Base-by-base conservation (phyloP, 768 basidiomycete genomes). In the Xanthoconium stramineum region DNA sequence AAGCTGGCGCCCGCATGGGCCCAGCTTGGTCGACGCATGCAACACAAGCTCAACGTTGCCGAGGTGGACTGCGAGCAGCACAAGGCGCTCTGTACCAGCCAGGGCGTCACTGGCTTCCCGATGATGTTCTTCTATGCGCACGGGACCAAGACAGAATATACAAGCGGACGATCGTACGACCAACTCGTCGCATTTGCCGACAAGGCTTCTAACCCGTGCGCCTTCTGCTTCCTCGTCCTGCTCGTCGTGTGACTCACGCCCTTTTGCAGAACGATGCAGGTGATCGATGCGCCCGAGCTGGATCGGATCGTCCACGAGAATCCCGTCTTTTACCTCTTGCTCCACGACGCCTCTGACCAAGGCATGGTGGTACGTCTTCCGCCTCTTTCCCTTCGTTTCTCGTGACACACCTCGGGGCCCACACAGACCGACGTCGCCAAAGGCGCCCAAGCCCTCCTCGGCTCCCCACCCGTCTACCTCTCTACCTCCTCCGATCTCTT, bases 51-150 rank as follows among this genome's bases (percentile, higher is more conserved):
- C 32, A 88, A 82, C 38, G 75, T 99, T 10, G 94, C 86, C 3
- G 85, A 96, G 58, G 87, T 99, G 14, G 83, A 99, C 66, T 99
- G 96, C 65, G 96, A 98, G 17, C 83, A 77, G 1, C 75, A 94
- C 62, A 75, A 77, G 40, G 69, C 77, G 0, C 66, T 94, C 6
- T 99, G 96, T 72, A 75, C 77, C 44, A 64, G 72, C 13, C 78
- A 93, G 53, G 80, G 78, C 3, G 79, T 99, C 17, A 68, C 79
- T 30, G 94, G 92, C 2, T 99, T 91, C 71, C 96, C 96, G 1
- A 91, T 88, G 47, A 74, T 98, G 40, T 72, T 83, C 42, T 88
- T 88, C 76, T 90, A 82, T 29, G 79, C 79, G 13, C 68, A 69
- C 5, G 79, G 81, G 9, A 85, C 79, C 3, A 82, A 77, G 67